Base-by-base conservation (phyloP, 345 rosid genomes). In the Crucihimalaya himalaica region DNA sequence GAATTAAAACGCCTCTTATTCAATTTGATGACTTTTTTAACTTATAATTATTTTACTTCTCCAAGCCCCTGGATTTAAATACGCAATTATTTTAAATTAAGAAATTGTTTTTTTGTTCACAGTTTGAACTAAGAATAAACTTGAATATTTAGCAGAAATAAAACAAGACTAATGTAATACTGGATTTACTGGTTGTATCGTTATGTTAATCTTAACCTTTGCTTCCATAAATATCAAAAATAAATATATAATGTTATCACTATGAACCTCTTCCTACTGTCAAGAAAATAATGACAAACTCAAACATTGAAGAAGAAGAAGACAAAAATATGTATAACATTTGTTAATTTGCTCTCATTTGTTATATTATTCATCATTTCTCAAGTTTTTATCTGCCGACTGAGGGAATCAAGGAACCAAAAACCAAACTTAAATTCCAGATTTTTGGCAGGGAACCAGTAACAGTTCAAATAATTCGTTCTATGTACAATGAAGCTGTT, bases 401-500 rank as follows among this genome's bases (percentile, higher is more conserved):
- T 8, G 72, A 64, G 25, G 64, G 45, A 74, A 66, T 57, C 39
- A 23, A 56, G 72, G 66, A 46, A 43, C 43, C 32, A 13, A 46
- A 73, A 55, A 64, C 39, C 37, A 25, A 54, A 20, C n/a, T 15
- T 25, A 15, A 21, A n/a, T 16, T 42, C 29, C 64, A 29, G 53
- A 58, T 47, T 47, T 37, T 5, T 34, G 31, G 67, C 78, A 48
- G 34, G 8, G 43, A 47, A 21, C 27, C 52, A 39, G 67, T 66
- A 66, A 73, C 20, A 32, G 50, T 63, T 73, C 34, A 63, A 63
- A 52, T 61, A 29, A 61, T 48, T 35, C 34, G 34, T 70, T 61
- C 42, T 35, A 71, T 16, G 18, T 25, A 16, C 39, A 70, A 12
- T 21, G 11, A 42, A 25, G 5, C 8, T 16, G 15, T 39, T 29